These are phyloP conservation scores for Psidium friedrichsthalianum DNA, from an alignment of 345 rosid species.

Conservation along the genomic window DNA sequence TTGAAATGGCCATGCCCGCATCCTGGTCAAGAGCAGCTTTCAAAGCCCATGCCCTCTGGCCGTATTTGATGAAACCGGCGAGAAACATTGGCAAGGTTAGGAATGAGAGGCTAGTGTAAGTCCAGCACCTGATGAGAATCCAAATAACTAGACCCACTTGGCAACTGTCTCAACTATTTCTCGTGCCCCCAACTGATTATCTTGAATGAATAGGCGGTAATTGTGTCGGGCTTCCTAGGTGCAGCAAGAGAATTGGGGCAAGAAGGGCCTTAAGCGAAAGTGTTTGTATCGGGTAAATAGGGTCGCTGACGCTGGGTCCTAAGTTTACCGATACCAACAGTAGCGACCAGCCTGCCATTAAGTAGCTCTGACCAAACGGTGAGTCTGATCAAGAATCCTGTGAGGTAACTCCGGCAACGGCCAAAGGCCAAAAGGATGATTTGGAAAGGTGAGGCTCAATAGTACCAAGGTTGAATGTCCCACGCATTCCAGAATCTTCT, in stretches of 20 bases:
- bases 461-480: constrained; percentile 4
- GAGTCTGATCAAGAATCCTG: neutral
- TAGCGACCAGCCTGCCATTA: constrained; percentile 2
- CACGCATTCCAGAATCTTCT: neutral
- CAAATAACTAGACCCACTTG: constrained; percentile 13
- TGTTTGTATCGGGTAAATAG: neutral
- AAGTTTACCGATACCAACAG: neutral
- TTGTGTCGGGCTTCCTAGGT: constrained; percentile 31
- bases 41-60: neutral
- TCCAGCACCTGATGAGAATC: constrained; percentile 3
- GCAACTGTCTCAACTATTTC: constrained; percentile 15
- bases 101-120: neutral
- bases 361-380: constrained; percentile 3
- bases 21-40: neutral
- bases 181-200: constrained; percentile 24
- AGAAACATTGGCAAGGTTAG: neutral
- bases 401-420: neutral
- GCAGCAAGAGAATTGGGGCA: constrained; percentile 26
- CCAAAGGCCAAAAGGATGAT: neutral
- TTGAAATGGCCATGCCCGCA: neutral
- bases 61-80: neutral
- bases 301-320: neutral
- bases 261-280: constrained; percentile 5
- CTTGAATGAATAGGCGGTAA: constrained; percentile 32
- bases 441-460: constrained; percentile 4